Conservation (phyloP, 495 filamentous ascomycete genomes). For the Penicillium roqueforti region DNA sequence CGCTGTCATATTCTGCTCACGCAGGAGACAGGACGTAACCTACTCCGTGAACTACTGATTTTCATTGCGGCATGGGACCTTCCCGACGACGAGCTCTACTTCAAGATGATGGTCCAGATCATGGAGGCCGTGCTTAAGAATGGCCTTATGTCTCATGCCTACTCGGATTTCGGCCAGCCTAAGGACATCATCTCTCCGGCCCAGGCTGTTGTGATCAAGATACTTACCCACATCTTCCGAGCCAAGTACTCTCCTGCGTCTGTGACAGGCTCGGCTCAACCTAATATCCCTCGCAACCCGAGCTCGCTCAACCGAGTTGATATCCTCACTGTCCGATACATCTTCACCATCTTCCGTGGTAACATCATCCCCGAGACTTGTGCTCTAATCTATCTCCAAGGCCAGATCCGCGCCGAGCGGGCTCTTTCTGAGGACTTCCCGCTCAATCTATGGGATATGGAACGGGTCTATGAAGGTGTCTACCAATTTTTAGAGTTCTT, state of each 20-base stretch:
- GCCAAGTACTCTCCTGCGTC: slow-evolving; percentile 56
- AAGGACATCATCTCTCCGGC: slow-evolving; percentile 96
- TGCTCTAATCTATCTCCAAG: slow-evolving; percentile 87
- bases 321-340: slow-evolving; percentile 72
- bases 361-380: slow-evolving; percentile 89
- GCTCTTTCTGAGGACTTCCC: slow-evolving; percentile 78
- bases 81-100: slow-evolving; percentile 83
- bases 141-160: slow-evolving; percentile 82
- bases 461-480: slow-evolving; percentile 82
- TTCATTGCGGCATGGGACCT: slow-evolving; percentile 97
- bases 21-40: slow-evolving; percentile 78
- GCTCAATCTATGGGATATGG: slow-evolving; percentile 94
- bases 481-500: slow-evolving; percentile 93
- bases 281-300: slow-evolving; percentile 34
- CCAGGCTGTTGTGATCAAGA: slow-evolving; percentile 84
- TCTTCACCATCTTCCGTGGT: slow-evolving; percentile 86
- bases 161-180: slow-evolving; percentile 80
- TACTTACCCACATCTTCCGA: slow-evolving; percentile 84
- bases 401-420: slow-evolving; percentile 69
- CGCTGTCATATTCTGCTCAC: slow-evolving; percentile 84
- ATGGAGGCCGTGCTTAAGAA: slow-evolving; percentile 87
- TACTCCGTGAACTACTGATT: slow-evolving; percentile 84
- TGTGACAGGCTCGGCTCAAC: slow-evolving; percentile 39
- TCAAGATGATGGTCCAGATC: slow-evolving; percentile 92
- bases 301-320: slow-evolving; percentile 50